Percentiles rank a stretch among this genome's conserved stretches.
Conservation (phyloP, 345 rosid genomes). For the Aquilaria malaccensis region DNA sequence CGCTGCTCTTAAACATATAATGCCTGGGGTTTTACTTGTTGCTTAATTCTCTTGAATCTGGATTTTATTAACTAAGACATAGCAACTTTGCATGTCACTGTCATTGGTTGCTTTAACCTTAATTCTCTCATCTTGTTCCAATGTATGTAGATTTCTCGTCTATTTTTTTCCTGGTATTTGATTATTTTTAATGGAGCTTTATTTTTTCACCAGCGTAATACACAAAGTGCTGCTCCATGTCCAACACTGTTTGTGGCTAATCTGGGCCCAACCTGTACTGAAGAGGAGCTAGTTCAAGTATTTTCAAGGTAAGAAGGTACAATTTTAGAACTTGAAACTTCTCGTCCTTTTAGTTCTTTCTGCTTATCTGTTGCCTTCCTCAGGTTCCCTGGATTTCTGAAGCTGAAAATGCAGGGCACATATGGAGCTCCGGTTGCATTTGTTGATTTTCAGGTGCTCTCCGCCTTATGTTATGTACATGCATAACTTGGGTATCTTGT, state of each 20-base stretch:
- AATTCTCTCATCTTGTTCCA: not conserved
- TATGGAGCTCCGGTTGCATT: conserved; percentile 84
- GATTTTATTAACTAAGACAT: no score
- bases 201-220: not conserved
- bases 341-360: conserved; percentile 1
- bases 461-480: not conserved
- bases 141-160: not conserved
- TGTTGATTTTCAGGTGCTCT: conserved; percentile 77
- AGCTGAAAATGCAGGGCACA: conserved; percentile 75
- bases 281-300: conserved; percentile 70
- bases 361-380: conserved; percentile 7
- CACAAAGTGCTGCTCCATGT: conserved; percentile 41
- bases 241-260: conserved; percentile 88
- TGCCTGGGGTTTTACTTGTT: no score
- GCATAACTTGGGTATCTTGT: no score
- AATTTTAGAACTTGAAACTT: conserved; percentile 2
- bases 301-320: conserved; percentile 55
- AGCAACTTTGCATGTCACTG: no score
- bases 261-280: conserved; percentile 75
- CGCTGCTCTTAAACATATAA: no score
- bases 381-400: conserved; percentile 83
- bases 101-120: not conserved
- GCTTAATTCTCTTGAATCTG: no score
- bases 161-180: not conserved
- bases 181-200: not conserved